These are phyloP conservation scores for Gnetum montanum DNA, from an alignment of 75 land plant genomes.

Conservation along the genomic window DNA sequence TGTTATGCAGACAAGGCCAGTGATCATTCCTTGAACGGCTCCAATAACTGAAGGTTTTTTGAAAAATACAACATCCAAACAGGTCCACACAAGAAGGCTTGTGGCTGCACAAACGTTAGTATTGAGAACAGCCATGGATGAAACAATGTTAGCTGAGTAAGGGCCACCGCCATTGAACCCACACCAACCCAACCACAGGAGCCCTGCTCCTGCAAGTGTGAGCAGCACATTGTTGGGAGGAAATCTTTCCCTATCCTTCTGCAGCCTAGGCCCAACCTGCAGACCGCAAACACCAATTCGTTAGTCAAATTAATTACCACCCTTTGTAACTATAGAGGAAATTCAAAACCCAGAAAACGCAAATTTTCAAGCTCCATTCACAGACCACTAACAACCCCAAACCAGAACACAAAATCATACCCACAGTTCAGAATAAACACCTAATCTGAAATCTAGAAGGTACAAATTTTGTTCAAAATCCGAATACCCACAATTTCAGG, in stretches of 20 bases:
- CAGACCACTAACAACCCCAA: no score
- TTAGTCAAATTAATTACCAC: no score
- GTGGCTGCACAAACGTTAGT: constrained; percentile 74
- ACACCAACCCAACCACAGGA: constrained; percentile 85
- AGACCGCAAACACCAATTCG: constrained; percentile 19
- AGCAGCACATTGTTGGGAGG: constrained; percentile 70
- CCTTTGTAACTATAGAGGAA: no score
- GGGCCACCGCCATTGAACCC: constrained; percentile 91
- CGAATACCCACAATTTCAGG: no score
- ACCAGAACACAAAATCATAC: no score
- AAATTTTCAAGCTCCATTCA: no score
- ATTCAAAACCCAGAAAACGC: no score
- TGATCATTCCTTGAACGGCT: constrained; percentile 86
- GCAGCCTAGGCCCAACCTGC: constrained; percentile 69
- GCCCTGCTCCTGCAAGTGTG: constrained; percentile 65
- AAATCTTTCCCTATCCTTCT: constrained; percentile 56
- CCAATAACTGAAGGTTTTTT: constrained; percentile 82
- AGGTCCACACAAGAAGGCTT: constrained; percentile 67
- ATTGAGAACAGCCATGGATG: constrained; percentile 51
- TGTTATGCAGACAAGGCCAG: constrained; percentile 78
- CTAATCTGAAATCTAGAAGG: no score
- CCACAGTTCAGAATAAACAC: no score
- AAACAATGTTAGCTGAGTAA: constrained; percentile 50
- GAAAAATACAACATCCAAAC: constrained; percentile 52
- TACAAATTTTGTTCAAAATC: no score